Evolutionary conservation across 768 basidiomycete species (phyloP), one percentile per base, ranked within the genome.

Genomic region (Stropharia rugosoannulata): DNA sequence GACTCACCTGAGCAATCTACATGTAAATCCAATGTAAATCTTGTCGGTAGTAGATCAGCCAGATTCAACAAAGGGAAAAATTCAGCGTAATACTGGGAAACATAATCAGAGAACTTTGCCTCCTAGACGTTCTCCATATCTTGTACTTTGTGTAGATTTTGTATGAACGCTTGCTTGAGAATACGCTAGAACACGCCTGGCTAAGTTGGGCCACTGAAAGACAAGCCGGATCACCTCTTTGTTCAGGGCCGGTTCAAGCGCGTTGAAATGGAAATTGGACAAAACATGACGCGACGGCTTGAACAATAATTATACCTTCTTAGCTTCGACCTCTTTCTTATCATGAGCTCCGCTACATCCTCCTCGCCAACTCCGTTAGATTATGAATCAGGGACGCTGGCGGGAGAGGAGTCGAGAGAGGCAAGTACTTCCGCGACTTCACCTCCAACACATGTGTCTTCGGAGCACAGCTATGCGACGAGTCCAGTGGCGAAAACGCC

Each of bases 351-450:
- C 7, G 55, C 66, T 1, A 15, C 48, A 44, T 59, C 67, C 4
- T 58, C 66, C 4, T 61, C 63, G 4, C 58, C 61, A 12, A 48
- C 59, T 15, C 58, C 62, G 11, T 60, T 55, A 12, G 45, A 55
- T 19, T 52, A 37, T 25, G 59, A 56, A 18, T 54, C 48, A 12
- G 42, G 49, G 18, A 50, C 27, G 54, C 18, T 25, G 10, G 51
- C 59, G 38, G 54, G 57, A 32, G 27, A 56, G 1, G 55, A 51
- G 16, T 40, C 45, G 7, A 8, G 45, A 46, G 45, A 29, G 15
- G 45, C 66, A 9, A 71, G 68, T 54, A 63, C 66, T 0, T 58
- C 66, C 1, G 58, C 66, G 8, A 65, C 70, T 7, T 62, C 64
- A 16, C 66, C 44, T 51, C 56, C 7, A 29, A 41, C 55, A 1